Conservation (phyloP, 768 basidiomycete species). For the Naganishia antarctica region DNA sequence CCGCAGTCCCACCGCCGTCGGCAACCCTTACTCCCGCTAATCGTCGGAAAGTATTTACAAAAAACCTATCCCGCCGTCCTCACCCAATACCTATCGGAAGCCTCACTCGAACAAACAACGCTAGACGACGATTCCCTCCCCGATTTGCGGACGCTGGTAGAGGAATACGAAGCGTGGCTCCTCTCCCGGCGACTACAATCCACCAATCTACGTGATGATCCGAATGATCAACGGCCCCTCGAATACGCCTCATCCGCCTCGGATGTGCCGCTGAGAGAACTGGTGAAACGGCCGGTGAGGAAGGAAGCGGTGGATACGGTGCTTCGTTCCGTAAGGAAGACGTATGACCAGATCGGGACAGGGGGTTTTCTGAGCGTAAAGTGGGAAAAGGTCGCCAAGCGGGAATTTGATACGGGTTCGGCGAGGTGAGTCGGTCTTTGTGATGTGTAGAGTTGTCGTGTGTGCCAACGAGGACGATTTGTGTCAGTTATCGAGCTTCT, state of each 20-base stretch:
- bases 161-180: slow-evolving; percentile 32
- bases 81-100: neutral
- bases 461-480: no score
- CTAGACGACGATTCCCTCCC: slow-evolving; percentile 24
- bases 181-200: slow-evolving; percentile 18
- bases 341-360: slow-evolving; percentile 39
- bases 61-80: neutral
- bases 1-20: no score
- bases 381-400: slow-evolving; percentile 31
- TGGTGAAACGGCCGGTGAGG: slow-evolving; percentile 22
- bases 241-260: slow-evolving; percentile 33
- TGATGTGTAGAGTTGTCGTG: no score
- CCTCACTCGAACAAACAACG: neutral
- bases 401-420: slow-evolving; percentile 37
- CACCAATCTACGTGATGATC: slow-evolving; percentile 4
- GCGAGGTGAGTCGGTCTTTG: slow-evolving; percentile 36
- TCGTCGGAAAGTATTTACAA: slow-evolving; percentile 3
- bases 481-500: slow-evolving; percentile 14
- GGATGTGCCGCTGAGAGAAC: slow-evolving; percentile 34
- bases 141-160: slow-evolving; percentile 39
- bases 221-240: neutral
- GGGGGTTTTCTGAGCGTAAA: slow-evolving; percentile 39
- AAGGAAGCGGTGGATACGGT: slow-evolving; percentile 30
- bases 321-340: slow-evolving; percentile 37
- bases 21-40: neutral